These are phyloP conservation scores for Mytilinidion resinicola DNA, from an alignment of 495 filamentous ascomycete genomes.

Conservation along the genomic window DNA sequence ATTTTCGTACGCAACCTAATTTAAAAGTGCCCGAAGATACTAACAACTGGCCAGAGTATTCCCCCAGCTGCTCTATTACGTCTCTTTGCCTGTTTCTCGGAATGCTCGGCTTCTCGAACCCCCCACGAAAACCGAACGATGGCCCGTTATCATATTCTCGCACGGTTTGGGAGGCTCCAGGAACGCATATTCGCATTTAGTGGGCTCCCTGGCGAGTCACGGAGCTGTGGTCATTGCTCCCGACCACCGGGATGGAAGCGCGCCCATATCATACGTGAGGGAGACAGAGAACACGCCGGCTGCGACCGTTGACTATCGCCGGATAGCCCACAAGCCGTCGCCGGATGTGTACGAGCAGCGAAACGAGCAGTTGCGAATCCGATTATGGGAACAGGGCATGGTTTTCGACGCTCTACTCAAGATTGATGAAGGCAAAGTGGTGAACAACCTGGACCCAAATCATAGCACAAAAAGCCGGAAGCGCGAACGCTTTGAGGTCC, in stretches of 20 bases:
- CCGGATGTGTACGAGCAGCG: slow-evolving; percentile 53
- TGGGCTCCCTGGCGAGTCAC: slow-evolving; percentile 63
- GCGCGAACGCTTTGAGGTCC: slow-evolving; percentile 30
- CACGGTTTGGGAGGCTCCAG: slow-evolving; percentile 70
- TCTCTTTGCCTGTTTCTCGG: slow-evolving; percentile 50
- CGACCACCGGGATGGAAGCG: slow-evolving; percentile 70
- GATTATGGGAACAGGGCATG: slow-evolving; percentile 64
- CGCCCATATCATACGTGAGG: slow-evolving; percentile 56
- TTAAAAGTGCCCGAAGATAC: not conserved
- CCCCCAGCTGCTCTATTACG: slow-evolving; percentile 61
- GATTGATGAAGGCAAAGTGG: slow-evolving; percentile 48
- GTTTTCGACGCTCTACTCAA: slow-evolving; percentile 55
- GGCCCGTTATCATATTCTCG: slow-evolving; percentile 75
- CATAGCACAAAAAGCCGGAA: slow-evolving; percentile 38
- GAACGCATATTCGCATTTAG: slow-evolving; percentile 68
- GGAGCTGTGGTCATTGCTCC: slow-evolving; percentile 69
- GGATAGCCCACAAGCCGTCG: slow-evolving; percentile 48
- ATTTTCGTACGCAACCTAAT: slow-evolving; percentile 49
- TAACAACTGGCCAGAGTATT: slow-evolving; percentile 43
- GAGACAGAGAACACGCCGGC: slow-evolving; percentile 24
- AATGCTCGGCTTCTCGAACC: slow-evolving; percentile 44
- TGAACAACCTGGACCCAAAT: slow-evolving; percentile 36
- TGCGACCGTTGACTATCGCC: slow-evolving; percentile 40
- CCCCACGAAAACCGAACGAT: slow-evolving; percentile 47
- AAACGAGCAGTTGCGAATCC: slow-evolving; percentile 61